Evolutionary conservation across 1,284 basidiomycete species (phyloP), one percentile per base, ranked within the genome.

Genomic region (Prillingera fragicola): DNA sequence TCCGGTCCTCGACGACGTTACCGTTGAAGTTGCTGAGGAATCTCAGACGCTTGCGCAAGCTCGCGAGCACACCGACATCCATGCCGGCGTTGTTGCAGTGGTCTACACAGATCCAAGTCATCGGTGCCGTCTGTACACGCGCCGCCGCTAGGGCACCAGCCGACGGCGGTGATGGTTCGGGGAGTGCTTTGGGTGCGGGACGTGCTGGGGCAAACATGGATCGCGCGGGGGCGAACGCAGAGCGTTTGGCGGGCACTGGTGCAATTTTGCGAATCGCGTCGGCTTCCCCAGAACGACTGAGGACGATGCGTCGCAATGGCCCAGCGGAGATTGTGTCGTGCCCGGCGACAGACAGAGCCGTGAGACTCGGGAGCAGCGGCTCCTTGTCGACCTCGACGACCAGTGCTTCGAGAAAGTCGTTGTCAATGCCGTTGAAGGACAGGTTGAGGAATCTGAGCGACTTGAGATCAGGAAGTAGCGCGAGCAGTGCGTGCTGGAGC

Each of bases 21-120:
- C 50, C 43, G 15, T 50, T 49, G 17, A 41, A 33, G 31, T 54
- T 46, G 3, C 50, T 55, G 3, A 66, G 45, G 39, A 59, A 66
- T 5, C 40, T 33, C 8, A 69, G 38, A 17, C 53, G 48, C 5
- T 41, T 47, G 23, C 48, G 40, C 5, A 68, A 39, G 1, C 38
- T 18, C 1, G 38, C 33, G 8, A 57, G 38, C 9, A 50, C 44
- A 13, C n/a, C 28, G 1, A 55, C 31, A 8, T 55, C 55, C 18
- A 52, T 35, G 24, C 57, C 49, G 17, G 62, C 47, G 10, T 31
- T n/a, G 26, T 56, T 56, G 43, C 66, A 69, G 25, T 57, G 44
- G 45, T 67, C 63, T 18, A 65, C 19, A 38, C 55, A 57, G 19
- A 69, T 46, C 62, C 63, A 69, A 1, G 29, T 50, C 41, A 69